Base-by-base conservation (phyloP, 352 stramenopile genomes). In the Pythium guiyangense region DNA sequence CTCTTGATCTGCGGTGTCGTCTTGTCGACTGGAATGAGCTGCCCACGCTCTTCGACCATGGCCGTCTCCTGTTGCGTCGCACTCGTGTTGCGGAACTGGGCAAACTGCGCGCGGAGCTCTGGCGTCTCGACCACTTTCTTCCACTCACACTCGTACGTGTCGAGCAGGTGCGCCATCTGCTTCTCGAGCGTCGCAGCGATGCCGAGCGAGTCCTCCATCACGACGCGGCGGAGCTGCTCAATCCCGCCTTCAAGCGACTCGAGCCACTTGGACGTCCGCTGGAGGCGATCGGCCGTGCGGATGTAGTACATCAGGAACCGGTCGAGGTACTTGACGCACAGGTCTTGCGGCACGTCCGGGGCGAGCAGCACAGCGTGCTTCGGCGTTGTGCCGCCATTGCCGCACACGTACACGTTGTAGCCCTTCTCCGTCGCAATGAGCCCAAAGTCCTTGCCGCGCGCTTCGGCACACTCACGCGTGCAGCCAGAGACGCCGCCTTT, bases 91-190 rank as follows among this genome's bases (percentile, higher is more conserved):
- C 86, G 85, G 66, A 97, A 97, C 66, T 97, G 91, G 18, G 85
- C 76, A 64, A 97, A 97, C 52, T 94, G 73, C 11, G 81, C 75
- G 40, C 87, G 69, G 18, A 84, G 62, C 31, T 84, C 77, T 0
- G 88, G 88, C 29, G 91, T 78, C 61, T 94, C 84, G 46, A 96
- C 81, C 64, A 97, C 89, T 59, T 94, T 90, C 51, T 92, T 91
- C 90, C 90, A 97, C 69, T 97, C 91, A 63, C 95, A 94, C 68
- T 97, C 87, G 75, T 97, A 97, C 22, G 87, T 97, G 64, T 95
- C 74, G n/a, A 97, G 78, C 44, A 97, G 71, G 52, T 85, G 73
- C 51, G 76, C 71, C 88, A 97, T 97, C 43, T 95, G 86, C 63
- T 93, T 66, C 53, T 84, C 73, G 35, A 84, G 64, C 43, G 61